A percentile compares a stretch with the other conserved stretches of the same genome.
Evolutionary conservation across 139 green algal genomes (phyloP).

Genomic region (Microglena sp.): DNA sequence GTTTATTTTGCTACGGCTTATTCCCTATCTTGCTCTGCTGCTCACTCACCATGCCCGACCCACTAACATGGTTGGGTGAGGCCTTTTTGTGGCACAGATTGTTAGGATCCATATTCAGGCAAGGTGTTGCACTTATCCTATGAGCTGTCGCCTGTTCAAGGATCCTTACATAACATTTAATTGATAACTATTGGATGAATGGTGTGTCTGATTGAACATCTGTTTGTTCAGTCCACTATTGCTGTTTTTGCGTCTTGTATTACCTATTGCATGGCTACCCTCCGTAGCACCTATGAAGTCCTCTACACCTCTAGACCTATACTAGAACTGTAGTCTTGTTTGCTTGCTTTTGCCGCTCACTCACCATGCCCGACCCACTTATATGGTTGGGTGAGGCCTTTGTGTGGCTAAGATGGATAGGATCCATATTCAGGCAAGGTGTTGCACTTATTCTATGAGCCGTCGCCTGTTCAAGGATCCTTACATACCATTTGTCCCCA

Average conservation of each 20-base stretch:
- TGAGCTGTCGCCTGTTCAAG: constrained; percentile 5
- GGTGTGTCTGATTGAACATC: background rate
- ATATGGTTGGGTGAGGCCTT: constrained; percentile 1
- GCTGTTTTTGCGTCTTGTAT: background rate
- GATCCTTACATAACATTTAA: background rate
- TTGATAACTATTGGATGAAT: background rate
- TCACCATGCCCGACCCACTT: background rate
- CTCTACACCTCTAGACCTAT: background rate
- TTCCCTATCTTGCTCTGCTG: no score
- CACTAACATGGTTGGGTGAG: background rate
- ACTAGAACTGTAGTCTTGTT: background rate
- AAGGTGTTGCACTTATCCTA: background rate
- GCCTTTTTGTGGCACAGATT: background rate
- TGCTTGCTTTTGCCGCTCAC: background rate
- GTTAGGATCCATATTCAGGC: background rate
- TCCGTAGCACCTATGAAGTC: background rate
- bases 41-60: constrained; percentile 1
- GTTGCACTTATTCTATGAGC: background rate
- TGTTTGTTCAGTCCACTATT: background rate
- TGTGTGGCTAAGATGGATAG: background rate
- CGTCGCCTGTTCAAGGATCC: constrained; percentile 3
- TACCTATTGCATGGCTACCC: no score
- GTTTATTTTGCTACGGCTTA: background rate
- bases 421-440: constrained; percentile 3
- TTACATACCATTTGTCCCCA: background rate